These are phyloP conservation scores for Acanthamoeba lenticulata DNA, from an alignment of 208 protist genomes.

Conservation along the genomic window DNA sequence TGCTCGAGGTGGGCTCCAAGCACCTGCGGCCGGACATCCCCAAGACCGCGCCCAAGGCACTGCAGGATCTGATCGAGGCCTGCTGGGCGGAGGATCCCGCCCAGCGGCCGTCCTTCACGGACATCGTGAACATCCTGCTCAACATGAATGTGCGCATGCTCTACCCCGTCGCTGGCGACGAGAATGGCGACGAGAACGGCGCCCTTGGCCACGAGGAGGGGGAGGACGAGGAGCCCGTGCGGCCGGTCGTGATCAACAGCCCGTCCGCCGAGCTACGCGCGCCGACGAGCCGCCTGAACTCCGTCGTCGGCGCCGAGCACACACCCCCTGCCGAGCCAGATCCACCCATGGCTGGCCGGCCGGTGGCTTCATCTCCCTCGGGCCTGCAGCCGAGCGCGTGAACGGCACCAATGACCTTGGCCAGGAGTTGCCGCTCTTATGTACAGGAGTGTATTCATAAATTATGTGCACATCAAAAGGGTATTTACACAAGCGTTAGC, in stretches of 20 bases:
- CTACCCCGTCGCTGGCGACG: not conserved
- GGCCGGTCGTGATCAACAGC: not conserved
- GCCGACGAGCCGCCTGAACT: too few relatives aligned
- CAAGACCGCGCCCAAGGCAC: not conserved
- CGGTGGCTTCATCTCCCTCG: too few relatives aligned
- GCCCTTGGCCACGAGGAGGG: not conserved
- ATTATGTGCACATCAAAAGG: too few relatives aligned
- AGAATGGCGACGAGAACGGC: not conserved
- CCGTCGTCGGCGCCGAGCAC: too few relatives aligned
- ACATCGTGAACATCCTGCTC: not conserved
- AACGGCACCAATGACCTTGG: too few relatives aligned
- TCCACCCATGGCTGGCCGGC: too few relatives aligned
- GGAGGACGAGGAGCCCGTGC: not conserved
- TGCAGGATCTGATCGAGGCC: not conserved
- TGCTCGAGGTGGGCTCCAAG: constrained; percentile 45
- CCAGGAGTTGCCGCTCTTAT: too few relatives aligned
- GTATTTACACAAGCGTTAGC: too few relatives aligned
- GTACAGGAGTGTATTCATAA: too few relatives aligned
- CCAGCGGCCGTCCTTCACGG: constrained; percentile 20
- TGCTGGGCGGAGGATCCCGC: constrained; percentile 53
- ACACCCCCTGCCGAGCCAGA: too few relatives aligned
- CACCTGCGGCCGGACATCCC: constrained; percentile 34
- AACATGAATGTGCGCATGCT: not conserved
- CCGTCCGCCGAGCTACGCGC: not conserved
- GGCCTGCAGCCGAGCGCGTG: too few relatives aligned